Evolutionary conservation across 208 protist genomes (phyloP), one percentile per base, ranked within the genome.

Genomic region (Phytomonas sp.): DNA sequence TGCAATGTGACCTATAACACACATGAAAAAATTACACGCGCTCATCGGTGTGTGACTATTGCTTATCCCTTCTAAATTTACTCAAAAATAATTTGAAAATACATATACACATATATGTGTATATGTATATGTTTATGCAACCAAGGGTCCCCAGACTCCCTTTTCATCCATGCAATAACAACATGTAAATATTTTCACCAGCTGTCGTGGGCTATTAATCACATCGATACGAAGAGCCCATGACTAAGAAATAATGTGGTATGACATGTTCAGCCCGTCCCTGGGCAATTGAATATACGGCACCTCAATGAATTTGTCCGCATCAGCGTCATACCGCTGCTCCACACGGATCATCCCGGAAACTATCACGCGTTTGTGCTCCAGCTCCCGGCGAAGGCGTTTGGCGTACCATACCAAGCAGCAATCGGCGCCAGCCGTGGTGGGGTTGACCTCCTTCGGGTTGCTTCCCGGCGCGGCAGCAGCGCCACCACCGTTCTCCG

Each of bases 311-410:
- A 75, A 68, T 16, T 59, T 67, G 7, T 75, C 26, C 66, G 86
- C 33, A 29, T 75, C 74, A 7, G 64, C 74, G 67, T 89, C 81
- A 66, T 80, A 87, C 16, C 75, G 40, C 60, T 83, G 67, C 73
- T 86, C 82, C 60, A 82, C 64, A 37, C 77, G 79, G 69, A 94
- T 73, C 69, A 73, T 66, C 10, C 88, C 88, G 40, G 72, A 82
- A 23, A 83, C 70, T 6, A 89, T 33, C 16, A 90, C 81, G 10
- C 78, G 77, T 12, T 68, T 69, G 61, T 70, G 16, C 63, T 63
- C 61, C 63, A 83, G 73, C 7, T 59, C 56, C 56, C 26, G 26
- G 56, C 56, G 56, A 7, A 61, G 26, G 56, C 56, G 56, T 10
- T 26, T 10, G 29, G 26, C 26, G n/a, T 26, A 31, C 56, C 26